A percentile compares a stretch with the other conserved stretches of the same genome.
Conservation (phyloP, 352 stramenopile genomes). For the Pythium dissimile region DNA sequence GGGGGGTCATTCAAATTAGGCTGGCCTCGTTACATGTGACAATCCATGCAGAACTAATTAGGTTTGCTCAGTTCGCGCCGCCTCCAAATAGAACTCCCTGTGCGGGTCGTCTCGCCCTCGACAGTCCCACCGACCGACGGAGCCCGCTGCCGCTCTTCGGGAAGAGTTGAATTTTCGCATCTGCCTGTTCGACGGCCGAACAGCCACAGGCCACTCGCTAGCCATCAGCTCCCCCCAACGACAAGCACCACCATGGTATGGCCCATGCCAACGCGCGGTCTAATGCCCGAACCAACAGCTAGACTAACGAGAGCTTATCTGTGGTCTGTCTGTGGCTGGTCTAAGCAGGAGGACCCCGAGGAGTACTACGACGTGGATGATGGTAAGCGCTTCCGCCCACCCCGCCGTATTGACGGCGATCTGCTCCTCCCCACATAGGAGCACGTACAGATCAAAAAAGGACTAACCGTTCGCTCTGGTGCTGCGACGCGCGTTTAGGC, state of each 20-base stretch:
- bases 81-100: constrained; percentile 6
- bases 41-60: too few relatives aligned
- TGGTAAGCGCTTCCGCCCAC: neutral
- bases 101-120: neutral
- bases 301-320: neutral
- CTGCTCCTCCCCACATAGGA: too few relatives aligned
- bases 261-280: neutral
- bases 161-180: constrained; percentile 12
- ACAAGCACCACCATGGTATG: constrained; percentile 4
- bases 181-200: neutral
- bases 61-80: neutral
- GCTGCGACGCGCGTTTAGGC: neutral
- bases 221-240: neutral
- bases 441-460: too few relatives aligned
- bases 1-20: too few relatives aligned
- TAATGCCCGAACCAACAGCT: neutral
- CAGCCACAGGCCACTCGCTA: neutral
- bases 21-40: too few relatives aligned
- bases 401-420: neutral
- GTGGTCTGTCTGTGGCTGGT: neutral
- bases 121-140: too few relatives aligned
- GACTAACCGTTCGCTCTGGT: neutral
- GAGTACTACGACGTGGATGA: constrained; percentile 30
- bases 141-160: too few relatives aligned
- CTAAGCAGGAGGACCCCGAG: constrained; percentile 22